phyloP scores from a whole-genome alignment of 2,329 filamentous ascomycete species.

The Madurella mycetomatis region DNA sequence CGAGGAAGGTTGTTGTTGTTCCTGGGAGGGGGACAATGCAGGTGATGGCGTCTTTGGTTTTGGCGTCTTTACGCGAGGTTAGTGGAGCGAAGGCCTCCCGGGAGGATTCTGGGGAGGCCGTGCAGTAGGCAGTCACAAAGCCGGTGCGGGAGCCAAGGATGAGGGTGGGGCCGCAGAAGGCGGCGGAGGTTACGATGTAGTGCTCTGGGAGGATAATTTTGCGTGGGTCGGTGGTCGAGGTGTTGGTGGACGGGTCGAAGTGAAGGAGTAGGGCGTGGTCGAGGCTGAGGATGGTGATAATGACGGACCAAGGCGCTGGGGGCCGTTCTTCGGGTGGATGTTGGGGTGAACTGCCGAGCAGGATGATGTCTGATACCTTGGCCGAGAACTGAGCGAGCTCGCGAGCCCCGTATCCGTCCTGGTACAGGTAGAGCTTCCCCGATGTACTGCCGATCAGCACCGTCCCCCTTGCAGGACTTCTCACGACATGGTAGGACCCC shows the following conservation, averaged over 20 bases:
- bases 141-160: constrained; percentile 54
- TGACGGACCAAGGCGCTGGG: constrained; percentile 26
- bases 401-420: constrained; percentile 28
- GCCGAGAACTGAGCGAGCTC: constrained; percentile 39
- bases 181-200: constrained; percentile 47
- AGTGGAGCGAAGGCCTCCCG: constrained; percentile 30
- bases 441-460: constrained; percentile 47
- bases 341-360: constrained; percentile 27
- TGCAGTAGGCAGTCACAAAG: constrained; percentile 38
- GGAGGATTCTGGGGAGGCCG: constrained; percentile 4
- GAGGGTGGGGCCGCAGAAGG: constrained; percentile 38
- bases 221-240: constrained; percentile 27
- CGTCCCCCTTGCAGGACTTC: constrained; percentile 34
- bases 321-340: neutral
- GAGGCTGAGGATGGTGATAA: constrained; percentile 45
- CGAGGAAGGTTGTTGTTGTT: constrained; percentile 46
- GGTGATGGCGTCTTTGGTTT: constrained; percentile 63
- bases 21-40: constrained; percentile 51
- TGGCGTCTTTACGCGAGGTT: constrained; percentile 36
- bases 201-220: constrained; percentile 40
- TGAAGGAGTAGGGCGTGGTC: constrained; percentile 41
- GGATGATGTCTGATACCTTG: constrained; percentile 50
- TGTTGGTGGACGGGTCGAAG: constrained; percentile 30
- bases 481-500: constrained; percentile 45
- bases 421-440: constrained; percentile 46